Base-by-base conservation (phyloP, 2,329 filamentous ascomycete species). In the Phaeoacremonium minimum region DNA sequence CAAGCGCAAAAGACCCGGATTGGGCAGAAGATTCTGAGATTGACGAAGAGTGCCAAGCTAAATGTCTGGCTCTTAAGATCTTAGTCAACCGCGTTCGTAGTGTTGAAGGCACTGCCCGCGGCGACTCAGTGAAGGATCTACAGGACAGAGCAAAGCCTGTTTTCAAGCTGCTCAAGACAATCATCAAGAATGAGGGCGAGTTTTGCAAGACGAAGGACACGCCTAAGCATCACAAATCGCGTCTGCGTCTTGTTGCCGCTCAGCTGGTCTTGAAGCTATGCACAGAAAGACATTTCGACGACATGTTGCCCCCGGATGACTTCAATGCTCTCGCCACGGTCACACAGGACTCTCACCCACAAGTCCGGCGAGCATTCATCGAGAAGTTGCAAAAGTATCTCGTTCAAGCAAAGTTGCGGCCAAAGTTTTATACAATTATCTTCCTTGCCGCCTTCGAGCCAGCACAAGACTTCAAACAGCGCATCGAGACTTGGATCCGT, bases 381-480 rank as follows among this genome's bases (percentile, higher is more conserved):
- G 80, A 82, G 51, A 89, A 90, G 49, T 68, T 98, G 28, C 93
- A 95, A 62, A 96, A 95, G 62, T 91, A 95, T 52, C 76, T 97
- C 5, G 85, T 85, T 8, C 77, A 84, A 36, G 76, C 75, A 37
- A 80, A 74, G 47, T 71, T 95, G 3, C 73, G 79, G 2, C 67
- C 74, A 11, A 81, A 91, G 8, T 98, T 94, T 71, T 93, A 95
- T 58, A 85, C 87, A 0, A 83, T 95, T 28, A 73, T 95, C 6
- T 97, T 96, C 65, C 67, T 97, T 30, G 84, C 89, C 19, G 91
- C 93, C 2, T 96, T 93, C 56, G 93, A 98, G 62, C 93, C 91
- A 0, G 75, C 80, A 26, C 56, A 66, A n/a, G 75, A 77, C 13
- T 76, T 95, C 55, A 86, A 83, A 56, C 79, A 78, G 33, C 79